Conservation (phyloP, 1,284 basidiomycete genomes). For the Ceratobasidium sp. region DNA sequence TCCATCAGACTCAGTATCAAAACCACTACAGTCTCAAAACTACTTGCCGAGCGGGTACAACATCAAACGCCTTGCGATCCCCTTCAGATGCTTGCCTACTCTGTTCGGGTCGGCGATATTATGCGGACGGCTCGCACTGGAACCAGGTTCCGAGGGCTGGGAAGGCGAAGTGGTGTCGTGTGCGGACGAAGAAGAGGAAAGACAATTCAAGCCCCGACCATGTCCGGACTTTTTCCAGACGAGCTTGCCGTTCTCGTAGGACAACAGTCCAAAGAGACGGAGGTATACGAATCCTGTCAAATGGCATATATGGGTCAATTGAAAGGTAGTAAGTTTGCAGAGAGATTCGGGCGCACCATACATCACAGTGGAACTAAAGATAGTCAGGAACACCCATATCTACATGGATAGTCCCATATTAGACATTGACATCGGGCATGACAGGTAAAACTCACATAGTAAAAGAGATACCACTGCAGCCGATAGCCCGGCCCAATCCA, state of each 20-base stretch:
- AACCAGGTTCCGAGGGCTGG: not conserved
- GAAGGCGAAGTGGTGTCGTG: not conserved
- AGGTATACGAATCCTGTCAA: conserved; percentile 24
- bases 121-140: not conserved
- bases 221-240: not conserved
- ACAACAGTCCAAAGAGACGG: conserved; percentile 8
- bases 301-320: no score
- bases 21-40: not conserved
- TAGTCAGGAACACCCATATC: not conserved
- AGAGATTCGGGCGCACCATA: not conserved
- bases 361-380: conserved; percentile 6
- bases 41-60: conserved; percentile 27
- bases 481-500: conserved; percentile 34
- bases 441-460: conserved; percentile 16
- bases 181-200: not conserved
- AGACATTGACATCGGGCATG: no score
- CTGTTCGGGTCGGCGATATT: conserved; percentile 16
- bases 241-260: conserved; percentile 24
- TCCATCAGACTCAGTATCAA: no score
- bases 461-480: conserved; percentile 5
- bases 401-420: no score
- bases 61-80: conserved; percentile 23
- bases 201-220: not conserved
- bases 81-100: conserved; percentile 39
- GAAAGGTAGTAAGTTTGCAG: no score